Conservation (phyloP, 257 asterid species). For the Henckelia pumila region DNA sequence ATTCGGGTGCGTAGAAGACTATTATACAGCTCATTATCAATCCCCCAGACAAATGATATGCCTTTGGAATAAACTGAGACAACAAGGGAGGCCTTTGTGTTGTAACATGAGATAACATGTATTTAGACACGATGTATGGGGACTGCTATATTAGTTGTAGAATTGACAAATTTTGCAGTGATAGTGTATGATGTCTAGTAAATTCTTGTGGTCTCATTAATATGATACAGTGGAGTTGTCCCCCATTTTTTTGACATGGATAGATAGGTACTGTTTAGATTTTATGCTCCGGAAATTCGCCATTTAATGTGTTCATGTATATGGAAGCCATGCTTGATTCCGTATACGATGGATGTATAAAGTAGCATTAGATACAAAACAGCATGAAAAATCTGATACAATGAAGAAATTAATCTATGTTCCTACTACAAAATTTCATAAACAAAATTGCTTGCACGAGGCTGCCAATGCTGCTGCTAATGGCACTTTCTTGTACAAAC, state of each 20-base stretch:
- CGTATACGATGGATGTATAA: too few relatives aligned
- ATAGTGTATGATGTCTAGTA: conserved; percentile 32
- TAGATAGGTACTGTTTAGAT: not conserved
- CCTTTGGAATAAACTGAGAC: conserved; percentile 70
- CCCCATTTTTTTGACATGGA: not conserved
- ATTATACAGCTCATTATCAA: conserved; percentile 82
- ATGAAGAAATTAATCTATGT: too few relatives aligned
- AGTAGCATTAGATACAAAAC: too few relatives aligned
- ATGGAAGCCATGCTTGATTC: not conserved
- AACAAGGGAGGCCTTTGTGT: conserved; percentile 57
- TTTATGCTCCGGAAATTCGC: not conserved
- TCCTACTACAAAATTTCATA: not conserved
- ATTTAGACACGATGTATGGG: conserved; percentile 4
- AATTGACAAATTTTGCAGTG: conserved; percentile 45
- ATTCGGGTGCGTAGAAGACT: conserved; percentile 81
- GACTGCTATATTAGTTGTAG: conserved; percentile 17
- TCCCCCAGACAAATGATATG: conserved; percentile 94
- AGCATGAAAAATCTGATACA: too few relatives aligned
- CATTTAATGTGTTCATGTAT: not conserved
- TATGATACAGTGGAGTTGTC: conserved; percentile 27
- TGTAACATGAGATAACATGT: conserved; percentile 78
- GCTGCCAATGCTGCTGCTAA: not conserved
- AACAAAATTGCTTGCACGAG: not conserved
- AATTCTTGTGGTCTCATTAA: conserved; percentile 25
- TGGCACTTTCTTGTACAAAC: too few relatives aligned